A percentile compares a stretch with the other conserved stretches of the same genome.
Evolutionary conservation across 805 yeast species (phyloP).

Genomic region (Jamesozyma lodderae): DNA sequence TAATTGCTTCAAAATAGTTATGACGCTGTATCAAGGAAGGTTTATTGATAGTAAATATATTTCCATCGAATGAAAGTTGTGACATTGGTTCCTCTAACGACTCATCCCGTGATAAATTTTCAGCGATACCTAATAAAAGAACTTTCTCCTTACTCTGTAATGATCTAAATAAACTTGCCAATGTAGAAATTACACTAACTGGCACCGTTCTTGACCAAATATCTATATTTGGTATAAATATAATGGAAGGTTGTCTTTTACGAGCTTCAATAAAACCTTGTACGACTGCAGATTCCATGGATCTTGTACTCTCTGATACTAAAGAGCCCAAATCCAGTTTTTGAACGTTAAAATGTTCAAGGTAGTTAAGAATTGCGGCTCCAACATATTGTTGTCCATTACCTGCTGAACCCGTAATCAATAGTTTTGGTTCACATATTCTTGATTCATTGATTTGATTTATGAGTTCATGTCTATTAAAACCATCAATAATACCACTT

Average conservation of each 20-base stretch:
- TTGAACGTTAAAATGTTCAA: conserved; percentile 88
- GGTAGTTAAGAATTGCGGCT: conserved; percentile 66
- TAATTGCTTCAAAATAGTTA: conserved; percentile 48
- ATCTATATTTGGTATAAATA: conserved; percentile 75
- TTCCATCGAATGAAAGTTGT: conserved; percentile 18
- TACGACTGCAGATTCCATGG: conserved; percentile 76
- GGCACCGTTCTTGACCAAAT: conserved; percentile 65
- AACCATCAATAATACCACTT: conserved; percentile 41
- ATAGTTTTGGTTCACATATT: conserved; percentile 70
- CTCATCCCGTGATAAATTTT: conserved; percentile 32
- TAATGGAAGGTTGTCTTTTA: conserved; percentile 79
- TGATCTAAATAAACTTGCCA: conserved; percentile 59
- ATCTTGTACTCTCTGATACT: conserved; percentile 66
- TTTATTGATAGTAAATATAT: conserved; percentile 40
- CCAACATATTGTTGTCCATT: conserved; percentile 82
- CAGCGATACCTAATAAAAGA: conserved; percentile 66
- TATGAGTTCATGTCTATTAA: conserved; percentile 56
- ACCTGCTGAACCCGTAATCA: conserved; percentile 66
- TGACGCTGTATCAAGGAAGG: conserved; percentile 42
- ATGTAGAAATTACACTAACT: conserved; percentile 59
- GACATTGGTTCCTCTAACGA: conserved; percentile 30
- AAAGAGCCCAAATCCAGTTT: conserved; percentile 71
- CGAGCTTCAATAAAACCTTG: conserved; percentile 81
- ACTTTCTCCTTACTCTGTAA: conserved; percentile 65
- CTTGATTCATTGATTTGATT: conserved; percentile 46